These are phyloP conservation scores for Diaporthe aspalathi DNA, from an alignment of 2,329 filamentous ascomycete species.

Conservation along the genomic window DNA sequence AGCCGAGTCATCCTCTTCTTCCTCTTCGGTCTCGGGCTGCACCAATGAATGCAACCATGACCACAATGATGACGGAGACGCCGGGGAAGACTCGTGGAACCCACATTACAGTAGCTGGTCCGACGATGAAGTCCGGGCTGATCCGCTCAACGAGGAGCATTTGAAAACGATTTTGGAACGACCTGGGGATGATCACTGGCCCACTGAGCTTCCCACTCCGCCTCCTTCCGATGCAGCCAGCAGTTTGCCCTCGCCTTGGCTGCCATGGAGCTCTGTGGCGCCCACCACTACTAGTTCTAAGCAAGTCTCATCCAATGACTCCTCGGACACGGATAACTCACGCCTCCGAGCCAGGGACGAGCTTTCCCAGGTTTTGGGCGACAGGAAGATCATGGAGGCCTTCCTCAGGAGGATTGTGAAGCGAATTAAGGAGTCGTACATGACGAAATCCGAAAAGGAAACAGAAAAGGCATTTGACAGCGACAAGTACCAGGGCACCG, in stretches of 20 bases:
- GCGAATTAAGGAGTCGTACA: constrained; percentile 12
- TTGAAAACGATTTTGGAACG: neutral
- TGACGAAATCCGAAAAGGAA: constrained; percentile 11
- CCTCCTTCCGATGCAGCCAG: neutral
- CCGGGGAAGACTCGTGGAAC: neutral
- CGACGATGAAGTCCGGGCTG: neutral
- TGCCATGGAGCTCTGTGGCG: neutral
- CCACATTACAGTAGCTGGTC: neutral
- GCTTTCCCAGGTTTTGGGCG: constrained; percentile 7
- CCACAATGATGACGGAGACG: neutral
- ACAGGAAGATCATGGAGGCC: constrained; percentile 15
- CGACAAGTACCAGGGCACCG: neutral
- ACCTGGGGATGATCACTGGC: neutral
- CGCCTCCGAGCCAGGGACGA: neutral
- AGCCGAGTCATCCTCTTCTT: neutral
- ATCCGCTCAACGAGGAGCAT: neutral
- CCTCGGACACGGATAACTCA: neutral
- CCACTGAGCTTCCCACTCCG: neutral
- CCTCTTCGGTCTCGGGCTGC: neutral
- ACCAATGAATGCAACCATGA: neutral
- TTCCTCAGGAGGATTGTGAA: constrained; percentile 9
- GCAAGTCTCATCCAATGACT: neutral
- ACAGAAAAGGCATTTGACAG: neutral
- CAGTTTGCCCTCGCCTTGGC: neutral
- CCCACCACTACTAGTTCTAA: too few relatives aligned